Conservation (phyloP, 345 rosid genomes). For the Carallia pectinifolia region DNA sequence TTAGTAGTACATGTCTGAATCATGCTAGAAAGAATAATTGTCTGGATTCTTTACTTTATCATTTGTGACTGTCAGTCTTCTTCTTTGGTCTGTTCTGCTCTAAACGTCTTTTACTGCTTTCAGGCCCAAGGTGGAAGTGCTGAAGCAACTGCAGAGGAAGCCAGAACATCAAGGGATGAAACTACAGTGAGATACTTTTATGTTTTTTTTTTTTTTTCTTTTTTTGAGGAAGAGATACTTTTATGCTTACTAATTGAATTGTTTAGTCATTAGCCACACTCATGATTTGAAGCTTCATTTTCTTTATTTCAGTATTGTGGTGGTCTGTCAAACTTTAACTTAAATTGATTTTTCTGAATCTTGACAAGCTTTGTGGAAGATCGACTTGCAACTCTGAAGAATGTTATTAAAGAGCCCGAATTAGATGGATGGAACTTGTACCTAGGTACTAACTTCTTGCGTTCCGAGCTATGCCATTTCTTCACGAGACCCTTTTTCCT, state of each 20-base stretch:
- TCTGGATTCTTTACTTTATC: neutral
- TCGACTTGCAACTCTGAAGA: conserved; percentile 83
- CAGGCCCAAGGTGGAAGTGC: conserved; percentile 81
- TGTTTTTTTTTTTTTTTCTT: no score
- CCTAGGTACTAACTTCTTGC: conserved; percentile 45
- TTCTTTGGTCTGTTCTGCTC: neutral
- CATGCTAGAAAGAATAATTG: neutral
- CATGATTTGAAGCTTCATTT: neutral
- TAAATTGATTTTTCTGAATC: conserved; percentile 7
- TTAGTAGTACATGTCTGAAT: conserved; percentile 14
- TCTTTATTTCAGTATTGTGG: neutral
- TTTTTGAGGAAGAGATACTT: no score
- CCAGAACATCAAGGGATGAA: conserved; percentile 75
- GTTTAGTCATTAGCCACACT: neutral
- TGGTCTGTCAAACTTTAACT: neutral
- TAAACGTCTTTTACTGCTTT: neutral
- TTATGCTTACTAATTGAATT: neutral
- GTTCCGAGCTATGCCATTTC: neutral
- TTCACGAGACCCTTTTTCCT: neutral
- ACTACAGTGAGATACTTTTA: conserved; percentile 49
- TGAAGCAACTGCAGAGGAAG: conserved; percentile 71
- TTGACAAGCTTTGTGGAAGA: conserved; percentile 85
- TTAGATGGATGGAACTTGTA: conserved; percentile 84
- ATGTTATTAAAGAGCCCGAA: conserved; percentile 80
- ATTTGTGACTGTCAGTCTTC: neutral